Conservation (phyloP, 805 yeast genomes). For the Candida palmyrensis region DNA sequence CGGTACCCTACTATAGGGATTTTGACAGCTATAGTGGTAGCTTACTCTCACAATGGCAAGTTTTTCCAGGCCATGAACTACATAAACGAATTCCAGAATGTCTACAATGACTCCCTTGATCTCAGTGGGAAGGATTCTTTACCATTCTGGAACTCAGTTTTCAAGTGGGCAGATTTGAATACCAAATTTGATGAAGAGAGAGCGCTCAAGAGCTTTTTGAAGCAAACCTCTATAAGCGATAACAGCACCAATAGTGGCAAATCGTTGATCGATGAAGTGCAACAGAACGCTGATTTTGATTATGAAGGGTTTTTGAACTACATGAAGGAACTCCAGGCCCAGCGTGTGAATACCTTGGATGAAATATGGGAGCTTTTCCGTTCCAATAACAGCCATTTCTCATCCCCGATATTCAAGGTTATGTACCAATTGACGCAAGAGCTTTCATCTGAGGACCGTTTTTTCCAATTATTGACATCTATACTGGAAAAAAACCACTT, state of each 20-base stretch:
- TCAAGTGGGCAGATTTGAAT: conserved; percentile 33
- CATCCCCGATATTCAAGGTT: conserved; percentile 17
- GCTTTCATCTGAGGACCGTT: conserved; percentile 10
- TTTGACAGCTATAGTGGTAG: conserved; percentile 24
- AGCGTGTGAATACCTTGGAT: conserved; percentile 20
- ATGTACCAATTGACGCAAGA: conserved; percentile 22
- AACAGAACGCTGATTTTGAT: conserved; percentile 30
- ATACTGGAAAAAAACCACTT: conserved; percentile 11
- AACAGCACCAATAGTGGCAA: conserved; percentile 9
- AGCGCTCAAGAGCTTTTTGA: conserved; percentile 23
- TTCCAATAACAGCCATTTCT: conserved; percentile 17
- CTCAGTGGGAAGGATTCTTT: conserved; percentile 12
- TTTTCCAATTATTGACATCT: conserved; percentile 18
- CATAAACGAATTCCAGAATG: conserved; percentile 30
- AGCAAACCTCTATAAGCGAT: conserved; percentile 10
- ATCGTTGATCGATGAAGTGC: conserved; percentile 14
- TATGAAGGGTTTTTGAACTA: conserved; percentile 31
- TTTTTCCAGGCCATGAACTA: conserved; percentile 29
- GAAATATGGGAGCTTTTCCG: conserved; percentile 34
- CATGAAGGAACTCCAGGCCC: conserved; percentile 16
- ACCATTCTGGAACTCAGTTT: conserved; percentile 31
- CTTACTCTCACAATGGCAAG: conserved; percentile 26
- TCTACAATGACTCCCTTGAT: conserved; percentile 17
- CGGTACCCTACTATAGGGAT: conserved; percentile 19
- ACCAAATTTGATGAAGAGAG: conserved; percentile 23